A percentile compares a stretch with the other conserved stretches of the same genome.
Evolutionary conservation across 2,329 filamentous ascomycete species (phyloP).

Genomic region (Diplodia mutila): DNA sequence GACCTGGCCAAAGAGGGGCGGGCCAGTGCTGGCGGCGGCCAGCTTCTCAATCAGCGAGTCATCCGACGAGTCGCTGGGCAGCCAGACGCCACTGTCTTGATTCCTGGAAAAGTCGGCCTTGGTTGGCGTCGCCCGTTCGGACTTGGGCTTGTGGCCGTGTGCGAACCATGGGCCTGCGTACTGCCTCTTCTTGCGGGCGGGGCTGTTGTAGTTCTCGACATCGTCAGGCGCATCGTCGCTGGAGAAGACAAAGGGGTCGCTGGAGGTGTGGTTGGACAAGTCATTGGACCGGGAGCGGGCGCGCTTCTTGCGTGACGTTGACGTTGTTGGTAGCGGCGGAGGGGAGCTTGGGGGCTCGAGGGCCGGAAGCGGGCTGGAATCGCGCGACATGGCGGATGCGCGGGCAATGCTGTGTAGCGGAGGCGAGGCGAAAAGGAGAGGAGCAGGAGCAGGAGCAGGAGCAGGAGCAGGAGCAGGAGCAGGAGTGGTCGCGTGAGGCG

Average conservation of each 20-base stretch:
- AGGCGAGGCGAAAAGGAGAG: conserved; percentile 2
- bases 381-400: conserved; percentile 21
- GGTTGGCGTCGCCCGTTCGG: conserved; percentile 33
- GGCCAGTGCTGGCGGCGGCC: conserved; percentile 31
- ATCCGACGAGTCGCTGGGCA: conserved; percentile 63
- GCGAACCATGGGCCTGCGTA: conserved; percentile 71
- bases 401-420: conserved; percentile 3
- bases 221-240: conserved; percentile 65
- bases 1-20: conserved; percentile 24
- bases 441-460: neutral
- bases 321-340: conserved; percentile 16
- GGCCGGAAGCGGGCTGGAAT: conserved; percentile 13
- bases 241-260: conserved; percentile 72
- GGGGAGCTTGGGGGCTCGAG: conserved; percentile 26
- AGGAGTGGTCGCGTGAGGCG: neutral
- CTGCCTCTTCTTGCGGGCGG: conserved; percentile 62
- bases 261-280: conserved; percentile 53
- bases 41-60: conserved; percentile 51
- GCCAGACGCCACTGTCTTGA: conserved; percentile 70
- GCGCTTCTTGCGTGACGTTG: conserved; percentile 21
- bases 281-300: conserved; percentile 11
- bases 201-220: conserved; percentile 63
- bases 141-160: conserved; percentile 46
- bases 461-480: neutral
- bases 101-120: conserved; percentile 63